Evolutionary conservation across 1,284 basidiomycete species (phyloP), one percentile per base, ranked within the genome.

Genomic region (Baeospora myosura): DNA sequence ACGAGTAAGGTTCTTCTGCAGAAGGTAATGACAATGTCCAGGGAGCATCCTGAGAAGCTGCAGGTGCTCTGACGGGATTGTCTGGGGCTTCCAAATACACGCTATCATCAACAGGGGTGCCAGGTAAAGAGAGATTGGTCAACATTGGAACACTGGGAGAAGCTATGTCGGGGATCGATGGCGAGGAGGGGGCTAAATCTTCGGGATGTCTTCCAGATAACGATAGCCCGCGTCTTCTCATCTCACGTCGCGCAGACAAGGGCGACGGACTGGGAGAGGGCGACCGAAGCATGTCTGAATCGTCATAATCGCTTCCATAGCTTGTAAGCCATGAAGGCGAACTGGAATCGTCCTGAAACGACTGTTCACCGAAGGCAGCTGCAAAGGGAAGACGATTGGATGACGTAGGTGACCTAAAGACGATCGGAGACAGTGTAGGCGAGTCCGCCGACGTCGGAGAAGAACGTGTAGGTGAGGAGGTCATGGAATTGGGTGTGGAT

Each of bases 371-470:
- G 24, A 25, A 45, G 6, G 50, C 47, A 22, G n/a, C n/a, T n/a
- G n/a, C n/a, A n/a, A n/a, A n/a, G n/a, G 41, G 37, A 25, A 46
- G 40, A 18, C 41, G 45, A 35, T 48, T 48, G 28, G 59, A 61
- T 4, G 56, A 56, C 11, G 56, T 50, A n/a, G 60, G 61, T 6
- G 60, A 63, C 11, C 56, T 47, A 43, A 62, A 62, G n/a, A 58
- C 44, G 16, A 61, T 58, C 7, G 60, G 54, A 6, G 61, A 60
- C n/a, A 51, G 40, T 22, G 29, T 23, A 44, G 48, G 38, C 6
- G 37, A 28, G n/a, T n/a, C n/a, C n/a, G n/a, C n/a, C 7, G 39
- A n/a, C 11, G 23, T n/a, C 8, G 33, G 11, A 5, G 34, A 17
- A 2, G 30, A 26, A 17, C 14, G n/a, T 38, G n/a, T 26, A 22